These are phyloP conservation scores for Arthrobotrys conoides DNA, from an alignment of 2,329 filamentous ascomycete species.

Conservation along the genomic window DNA sequence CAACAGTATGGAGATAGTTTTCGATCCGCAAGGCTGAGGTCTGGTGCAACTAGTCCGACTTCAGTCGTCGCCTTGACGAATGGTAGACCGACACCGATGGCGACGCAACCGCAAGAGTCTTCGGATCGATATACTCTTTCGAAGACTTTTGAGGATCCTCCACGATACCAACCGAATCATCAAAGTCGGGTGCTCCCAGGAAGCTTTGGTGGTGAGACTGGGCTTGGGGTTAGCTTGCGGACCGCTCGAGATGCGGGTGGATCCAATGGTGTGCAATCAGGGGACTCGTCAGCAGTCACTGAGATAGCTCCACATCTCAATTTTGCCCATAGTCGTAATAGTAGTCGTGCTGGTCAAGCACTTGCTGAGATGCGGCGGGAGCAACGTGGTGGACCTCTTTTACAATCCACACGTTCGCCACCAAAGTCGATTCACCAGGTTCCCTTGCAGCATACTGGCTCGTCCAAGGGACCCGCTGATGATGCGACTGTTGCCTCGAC, in stretches of 20 bases:
- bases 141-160: slow-evolving; percentile 56
- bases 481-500: slow-evolving; percentile 46
- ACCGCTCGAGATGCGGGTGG: slow-evolving; percentile 32
- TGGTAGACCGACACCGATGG: slow-evolving; percentile 41
- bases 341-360: slow-evolving; percentile 8
- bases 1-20: slow-evolving; percentile 41
- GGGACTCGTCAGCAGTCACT: slow-evolving; percentile 51
- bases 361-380: slow-evolving; percentile 49
- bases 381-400: slow-evolving; percentile 24
- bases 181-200: slow-evolving; percentile 24
- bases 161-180: slow-evolving; percentile 52
- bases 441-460: slow-evolving; percentile 24
- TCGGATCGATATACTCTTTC: slow-evolving; percentile 53
- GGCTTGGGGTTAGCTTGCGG: slow-evolving; percentile 38
- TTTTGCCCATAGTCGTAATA: slow-evolving; percentile 30
- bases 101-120: slow-evolving; percentile 49
- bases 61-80: slow-evolving; percentile 49
- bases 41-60: slow-evolving; percentile 48
- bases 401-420: slow-evolving; percentile 48
- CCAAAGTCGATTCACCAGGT: slow-evolving; percentile 33
- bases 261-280: slow-evolving; percentile 38
- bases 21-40: slow-evolving; percentile 47
- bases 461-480: slow-evolving; percentile 34
- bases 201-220: slow-evolving; percentile 48
- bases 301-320: slow-evolving; percentile 50